phyloP scores from a whole-genome alignment of 2,329 filamentous ascomycete species.

The Cladosporium sp. region DNA sequence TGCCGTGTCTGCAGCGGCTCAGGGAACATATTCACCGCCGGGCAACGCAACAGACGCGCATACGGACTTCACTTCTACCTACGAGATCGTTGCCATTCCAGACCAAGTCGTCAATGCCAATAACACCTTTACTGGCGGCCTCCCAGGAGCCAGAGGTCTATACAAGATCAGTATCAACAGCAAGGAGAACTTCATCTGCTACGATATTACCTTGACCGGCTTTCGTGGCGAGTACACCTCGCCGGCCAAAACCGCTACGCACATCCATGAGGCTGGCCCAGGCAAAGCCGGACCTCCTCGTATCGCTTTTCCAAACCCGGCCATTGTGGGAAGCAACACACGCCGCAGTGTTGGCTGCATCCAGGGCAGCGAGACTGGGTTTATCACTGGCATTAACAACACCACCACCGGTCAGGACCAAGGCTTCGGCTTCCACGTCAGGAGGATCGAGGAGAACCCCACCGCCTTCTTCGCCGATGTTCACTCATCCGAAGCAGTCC shows the following conservation, averaged over 20 bases:
- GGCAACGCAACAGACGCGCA: too few species aligned
- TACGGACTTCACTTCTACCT: conserved; percentile 46
- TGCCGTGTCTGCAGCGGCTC: too few species aligned
- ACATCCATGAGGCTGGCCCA: conserved; percentile 49
- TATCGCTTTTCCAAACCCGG: conserved; percentile 50
- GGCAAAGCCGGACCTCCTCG: conserved; percentile 50
- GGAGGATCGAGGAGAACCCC: conserved; percentile 50
- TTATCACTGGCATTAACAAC: conserved; percentile 40
- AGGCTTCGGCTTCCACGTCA: conserved; percentile 46
- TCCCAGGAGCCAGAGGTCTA: conserved; percentile 40
- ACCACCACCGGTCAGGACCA: conserved; percentile 40
- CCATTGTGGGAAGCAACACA: conserved; percentile 29
- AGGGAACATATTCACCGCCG: too few species aligned
- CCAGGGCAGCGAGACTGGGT: conserved; percentile 33
- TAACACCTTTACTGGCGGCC: conserved; percentile 26
- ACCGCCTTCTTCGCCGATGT: conserved; percentile 50
- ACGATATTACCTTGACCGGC: conserved; percentile 36
- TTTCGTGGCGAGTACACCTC: conserved; percentile 51
- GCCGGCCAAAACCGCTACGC: conserved; percentile 50
- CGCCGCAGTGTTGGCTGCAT: conserved; percentile 41
- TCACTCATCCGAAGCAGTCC: conserved; percentile 46
- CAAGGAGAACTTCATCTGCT: conserved; percentile 40
- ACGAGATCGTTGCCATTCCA: conserved; percentile 45
- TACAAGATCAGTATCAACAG: conserved; percentile 54
- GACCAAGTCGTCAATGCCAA: conserved; percentile 47